A percentile compares a stretch with the other conserved stretches of the same genome.
phyloP scores from a whole-genome alignment of 2,329 filamentous ascomycete genomes.

The Sporothrix protearum region DNA sequence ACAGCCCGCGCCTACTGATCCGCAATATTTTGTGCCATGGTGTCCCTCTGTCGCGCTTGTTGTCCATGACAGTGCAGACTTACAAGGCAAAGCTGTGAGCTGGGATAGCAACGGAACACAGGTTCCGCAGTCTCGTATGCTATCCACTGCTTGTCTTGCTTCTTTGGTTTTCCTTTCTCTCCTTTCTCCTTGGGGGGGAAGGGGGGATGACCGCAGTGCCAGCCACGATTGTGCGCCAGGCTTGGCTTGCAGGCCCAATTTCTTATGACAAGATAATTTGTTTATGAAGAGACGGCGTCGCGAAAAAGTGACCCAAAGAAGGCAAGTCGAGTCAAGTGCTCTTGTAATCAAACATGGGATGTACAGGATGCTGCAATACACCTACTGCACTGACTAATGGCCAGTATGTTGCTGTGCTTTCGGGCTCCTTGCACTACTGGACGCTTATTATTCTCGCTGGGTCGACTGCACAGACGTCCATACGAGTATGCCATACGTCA shows the following conservation, averaged over 20 bases:
- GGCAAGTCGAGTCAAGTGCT: background rate
- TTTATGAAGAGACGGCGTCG: background rate
- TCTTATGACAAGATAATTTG: background rate
- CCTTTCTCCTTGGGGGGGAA: too few relatives aligned
- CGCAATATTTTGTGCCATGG: background rate
- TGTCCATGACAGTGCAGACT: background rate
- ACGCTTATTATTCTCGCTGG: background rate
- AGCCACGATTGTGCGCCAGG: background rate
- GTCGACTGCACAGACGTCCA: background rate
- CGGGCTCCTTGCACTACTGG: background rate
- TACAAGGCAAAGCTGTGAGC: background rate
- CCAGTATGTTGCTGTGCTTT: background rate
- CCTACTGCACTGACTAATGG: background rate
- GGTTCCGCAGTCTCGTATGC: conserved; percentile 9
- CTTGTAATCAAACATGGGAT: background rate
- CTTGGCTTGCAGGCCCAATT: conserved; percentile 1
- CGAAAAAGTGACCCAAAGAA: background rate
- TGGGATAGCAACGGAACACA: background rate
- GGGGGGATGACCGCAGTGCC: background rate
- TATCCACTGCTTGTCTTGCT: conserved; percentile 9
- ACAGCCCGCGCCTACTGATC: background rate
- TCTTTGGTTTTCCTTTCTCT: background rate
- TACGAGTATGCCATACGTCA: background rate
- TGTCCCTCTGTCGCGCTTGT: background rate
- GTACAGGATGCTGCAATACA: background rate